phyloP scores from a whole-genome alignment of 148 eudicot genomes.

The Vaccinium macrocarpon region DNA sequence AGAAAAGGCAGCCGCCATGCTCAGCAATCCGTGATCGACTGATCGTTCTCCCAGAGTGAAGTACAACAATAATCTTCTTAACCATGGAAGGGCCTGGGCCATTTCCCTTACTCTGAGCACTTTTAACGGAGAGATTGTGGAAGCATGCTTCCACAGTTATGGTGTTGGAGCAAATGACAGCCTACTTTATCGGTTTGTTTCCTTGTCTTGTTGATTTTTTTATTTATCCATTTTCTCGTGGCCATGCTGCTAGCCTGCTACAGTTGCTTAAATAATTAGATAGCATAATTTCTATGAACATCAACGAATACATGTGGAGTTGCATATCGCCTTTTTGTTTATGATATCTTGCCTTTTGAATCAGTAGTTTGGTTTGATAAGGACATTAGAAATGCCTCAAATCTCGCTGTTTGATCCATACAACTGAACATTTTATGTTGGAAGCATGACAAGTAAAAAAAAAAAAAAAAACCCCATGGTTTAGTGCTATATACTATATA shows the following conservation, averaged over 20 bases:
- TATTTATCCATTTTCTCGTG: neutral
- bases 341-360: neutral
- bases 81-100: slow-evolving; percentile 77
- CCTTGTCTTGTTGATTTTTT: slow-evolving; percentile 10
- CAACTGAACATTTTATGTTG: neutral
- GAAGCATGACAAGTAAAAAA: neutral
- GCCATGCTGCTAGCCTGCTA: neutral
- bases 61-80: slow-evolving; percentile 45
- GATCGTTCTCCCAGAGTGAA: slow-evolving; percentile 26
- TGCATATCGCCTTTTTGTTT: neutral
- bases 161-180: slow-evolving; percentile 38
- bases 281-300: neutral
- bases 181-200: slow-evolving; percentile 70
- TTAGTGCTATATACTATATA: neutral
- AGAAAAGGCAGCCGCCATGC: slow-evolving; percentile 44
- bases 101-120: slow-evolving; percentile 65
- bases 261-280: neutral
- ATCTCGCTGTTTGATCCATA: neutral
- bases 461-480: neutral
- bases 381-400: neutral
- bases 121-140: slow-evolving; percentile 51
- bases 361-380: neutral
- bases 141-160: slow-evolving; percentile 47
- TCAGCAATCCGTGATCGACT: slow-evolving; percentile 27
- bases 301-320: neutral